These are phyloP conservation scores for Middelhovenomyces tepae DNA, from an alignment of 805 yeast genomes.

Conservation along the genomic window DNA sequence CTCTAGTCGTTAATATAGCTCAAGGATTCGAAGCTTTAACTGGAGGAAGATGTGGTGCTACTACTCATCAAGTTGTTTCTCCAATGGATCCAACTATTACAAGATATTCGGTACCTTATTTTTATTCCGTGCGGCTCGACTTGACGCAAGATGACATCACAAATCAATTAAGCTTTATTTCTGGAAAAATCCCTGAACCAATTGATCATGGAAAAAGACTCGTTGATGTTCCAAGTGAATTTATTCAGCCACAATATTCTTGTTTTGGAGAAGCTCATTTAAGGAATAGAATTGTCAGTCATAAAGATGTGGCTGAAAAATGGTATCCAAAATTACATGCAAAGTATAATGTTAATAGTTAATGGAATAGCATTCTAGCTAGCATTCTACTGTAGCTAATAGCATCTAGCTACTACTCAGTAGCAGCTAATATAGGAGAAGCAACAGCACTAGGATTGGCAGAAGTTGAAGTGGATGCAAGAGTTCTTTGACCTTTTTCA, in stretches of 20 bases:
- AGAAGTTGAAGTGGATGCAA: too few species aligned
- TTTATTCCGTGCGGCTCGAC: slow-evolving; percentile 32
- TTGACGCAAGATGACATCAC: slow-evolving; percentile 23
- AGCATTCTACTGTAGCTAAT: too few species aligned
- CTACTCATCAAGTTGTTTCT: slow-evolving; percentile 45
- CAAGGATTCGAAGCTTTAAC: slow-evolving; percentile 55
- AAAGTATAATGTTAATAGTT: slow-evolving; percentile 16
- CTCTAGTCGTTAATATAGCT: slow-evolving; percentile 51
- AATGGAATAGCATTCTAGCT: too few species aligned
- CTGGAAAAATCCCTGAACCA: slow-evolving; percentile 24
- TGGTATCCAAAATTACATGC: slow-evolving; percentile 32
- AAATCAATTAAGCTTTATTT: slow-evolving; percentile 18
- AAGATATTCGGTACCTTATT: slow-evolving; percentile 38
- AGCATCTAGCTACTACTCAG: too few species aligned
- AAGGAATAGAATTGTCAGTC: slow-evolving; percentile 33
- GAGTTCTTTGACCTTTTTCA: slow-evolving; percentile 57
- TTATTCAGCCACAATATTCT: slow-evolving; percentile 23
- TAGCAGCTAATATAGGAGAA: too few species aligned
- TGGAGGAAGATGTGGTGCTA: slow-evolving; percentile 49
- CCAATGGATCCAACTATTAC: slow-evolving; percentile 27
- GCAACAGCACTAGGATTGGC: too few species aligned
- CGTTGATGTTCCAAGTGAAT: slow-evolving; percentile 25
- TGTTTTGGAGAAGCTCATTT: slow-evolving; percentile 35
- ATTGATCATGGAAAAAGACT: slow-evolving; percentile 18
- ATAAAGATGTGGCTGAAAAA: slow-evolving; percentile 31